These are phyloP conservation scores for Leccinum pallidistipes DNA, from an alignment of 1,284 basidiomycete genomes.

Conservation along the genomic window DNA sequence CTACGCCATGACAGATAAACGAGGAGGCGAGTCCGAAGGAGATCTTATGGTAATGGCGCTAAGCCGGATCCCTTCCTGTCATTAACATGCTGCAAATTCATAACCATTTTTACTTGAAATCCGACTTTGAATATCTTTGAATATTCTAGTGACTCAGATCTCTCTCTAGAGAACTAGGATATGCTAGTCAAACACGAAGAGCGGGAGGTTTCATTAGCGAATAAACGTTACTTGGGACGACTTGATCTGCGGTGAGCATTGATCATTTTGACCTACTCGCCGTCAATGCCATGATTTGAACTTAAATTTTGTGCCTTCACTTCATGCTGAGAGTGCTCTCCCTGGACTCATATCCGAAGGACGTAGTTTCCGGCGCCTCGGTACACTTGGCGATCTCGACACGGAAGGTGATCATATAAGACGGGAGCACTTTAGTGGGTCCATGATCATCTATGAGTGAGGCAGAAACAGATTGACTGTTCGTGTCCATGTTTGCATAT, in stretches of 20 bases:
- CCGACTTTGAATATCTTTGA: background rate
- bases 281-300: constrained; percentile 4
- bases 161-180: background rate
- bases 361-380: background rate
- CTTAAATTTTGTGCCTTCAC: constrained; percentile 1
- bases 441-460: background rate
- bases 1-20: background rate
- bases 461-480: constrained; percentile 1
- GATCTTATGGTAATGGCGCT: background rate
- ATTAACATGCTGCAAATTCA: background rate
- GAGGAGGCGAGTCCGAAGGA: background rate
- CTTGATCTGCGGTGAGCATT: background rate
- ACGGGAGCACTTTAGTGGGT: constrained; percentile 1
- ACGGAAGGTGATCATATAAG: constrained; percentile 24
- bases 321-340: background rate
- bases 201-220: background rate
- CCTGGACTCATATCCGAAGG: background rate
- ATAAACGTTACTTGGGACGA: background rate
- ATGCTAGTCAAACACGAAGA: background rate
- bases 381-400: constrained; percentile 10
- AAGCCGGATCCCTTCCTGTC: background rate
- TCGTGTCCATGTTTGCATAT: constrained; percentile 20
- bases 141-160: background rate
- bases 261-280: background rate
- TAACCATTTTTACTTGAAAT: background rate